Evolutionary conservation across 164 flowering plant genomes (phyloP).

Genomic region (Protea cynaroides): DNA sequence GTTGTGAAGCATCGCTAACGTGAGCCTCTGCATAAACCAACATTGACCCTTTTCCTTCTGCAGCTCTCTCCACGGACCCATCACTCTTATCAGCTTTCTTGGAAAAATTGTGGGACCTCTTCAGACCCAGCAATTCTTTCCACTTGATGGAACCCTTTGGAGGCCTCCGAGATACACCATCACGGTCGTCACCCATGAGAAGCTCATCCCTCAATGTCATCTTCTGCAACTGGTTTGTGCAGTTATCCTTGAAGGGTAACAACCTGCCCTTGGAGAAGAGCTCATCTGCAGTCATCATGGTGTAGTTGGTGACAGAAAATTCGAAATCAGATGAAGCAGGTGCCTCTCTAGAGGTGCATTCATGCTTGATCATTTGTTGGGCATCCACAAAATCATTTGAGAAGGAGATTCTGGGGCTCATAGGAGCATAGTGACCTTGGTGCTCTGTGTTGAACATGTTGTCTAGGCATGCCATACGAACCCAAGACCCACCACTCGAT

Average conservation of each 20-base stretch:
- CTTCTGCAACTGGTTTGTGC: slow-evolving; percentile 23
- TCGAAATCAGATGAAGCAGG: slow-evolving; percentile 68
- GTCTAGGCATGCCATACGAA: slow-evolving; percentile 60
- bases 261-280: slow-evolving; percentile 60
- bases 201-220: slow-evolving; percentile 60
- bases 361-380: slow-evolving; percentile 36
- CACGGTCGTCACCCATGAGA: slow-evolving; percentile 31
- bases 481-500: slow-evolving; percentile 15
- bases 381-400: slow-evolving; percentile 63
- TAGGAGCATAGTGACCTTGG: slow-evolving; percentile 31
- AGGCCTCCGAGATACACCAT: slow-evolving; percentile 23
- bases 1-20: slow-evolving; percentile 21
- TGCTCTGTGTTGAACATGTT: slow-evolving; percentile 66
- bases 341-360: slow-evolving; percentile 41
- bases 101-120: slow-evolving; percentile 21
- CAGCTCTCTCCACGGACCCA: slow-evolving; percentile 23
- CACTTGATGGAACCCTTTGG: slow-evolving; percentile 43
- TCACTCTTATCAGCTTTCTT: slow-evolving; percentile 30
- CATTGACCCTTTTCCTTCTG: slow-evolving; percentile 21
- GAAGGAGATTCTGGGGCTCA: slow-evolving; percentile 84
- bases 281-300: slow-evolving; percentile 67
- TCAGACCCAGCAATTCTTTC: slow-evolving; percentile 53
- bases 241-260: slow-evolving; percentile 50
- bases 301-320: slow-evolving; percentile 43
- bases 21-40: slow-evolving; percentile 18